Conservation (phyloP, 2,329 filamentous ascomycete species). For the Akanthomyces dipterigenus region DNA sequence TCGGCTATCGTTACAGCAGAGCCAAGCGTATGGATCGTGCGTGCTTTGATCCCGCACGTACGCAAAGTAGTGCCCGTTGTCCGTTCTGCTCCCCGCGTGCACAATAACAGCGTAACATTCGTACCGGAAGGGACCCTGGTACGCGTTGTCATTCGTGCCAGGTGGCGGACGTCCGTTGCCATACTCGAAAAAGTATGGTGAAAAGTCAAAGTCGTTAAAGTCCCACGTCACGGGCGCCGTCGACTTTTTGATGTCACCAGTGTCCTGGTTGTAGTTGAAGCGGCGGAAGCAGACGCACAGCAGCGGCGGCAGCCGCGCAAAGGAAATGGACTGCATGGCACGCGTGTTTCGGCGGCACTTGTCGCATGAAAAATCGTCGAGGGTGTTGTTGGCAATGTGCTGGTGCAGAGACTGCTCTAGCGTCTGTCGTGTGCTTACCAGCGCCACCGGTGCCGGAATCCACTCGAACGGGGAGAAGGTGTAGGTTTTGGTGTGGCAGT, state of each 20-base stretch:
- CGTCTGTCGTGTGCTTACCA: conserved; percentile 24
- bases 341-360: conserved; percentile 62
- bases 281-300: conserved; percentile 72
- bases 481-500: conserved; percentile 43
- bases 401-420: conserved; percentile 60
- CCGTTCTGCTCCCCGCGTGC: conserved; percentile 62
- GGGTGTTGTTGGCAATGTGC: conserved; percentile 60
- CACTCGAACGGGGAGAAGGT: conserved; percentile 47
- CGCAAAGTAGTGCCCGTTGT: conserved; percentile 74
- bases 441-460: conserved; percentile 37
- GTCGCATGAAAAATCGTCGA: conserved; percentile 68
- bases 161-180: conserved; percentile 24
- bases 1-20: conserved; percentile 39
- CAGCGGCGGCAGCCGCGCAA: conserved; percentile 73
- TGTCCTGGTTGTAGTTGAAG: conserved; percentile 31
- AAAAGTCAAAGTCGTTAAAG: conserved; percentile 58
- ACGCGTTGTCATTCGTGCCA: conserved; percentile 33
- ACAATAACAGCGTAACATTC: conserved; percentile 81
- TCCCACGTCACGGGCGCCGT: conserved; percentile 70
- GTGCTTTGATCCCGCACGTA: conserved; percentile 54
- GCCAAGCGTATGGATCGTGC: conserved; percentile 39
- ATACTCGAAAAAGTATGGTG: conserved; percentile 34
- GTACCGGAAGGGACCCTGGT: conserved; percentile 60
- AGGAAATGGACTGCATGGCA: conserved; percentile 63
- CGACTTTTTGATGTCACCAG: conserved; percentile 51